Base-by-base conservation (phyloP, 768 basidiomycete species). In the Leucocoprinus sp. region DNA sequence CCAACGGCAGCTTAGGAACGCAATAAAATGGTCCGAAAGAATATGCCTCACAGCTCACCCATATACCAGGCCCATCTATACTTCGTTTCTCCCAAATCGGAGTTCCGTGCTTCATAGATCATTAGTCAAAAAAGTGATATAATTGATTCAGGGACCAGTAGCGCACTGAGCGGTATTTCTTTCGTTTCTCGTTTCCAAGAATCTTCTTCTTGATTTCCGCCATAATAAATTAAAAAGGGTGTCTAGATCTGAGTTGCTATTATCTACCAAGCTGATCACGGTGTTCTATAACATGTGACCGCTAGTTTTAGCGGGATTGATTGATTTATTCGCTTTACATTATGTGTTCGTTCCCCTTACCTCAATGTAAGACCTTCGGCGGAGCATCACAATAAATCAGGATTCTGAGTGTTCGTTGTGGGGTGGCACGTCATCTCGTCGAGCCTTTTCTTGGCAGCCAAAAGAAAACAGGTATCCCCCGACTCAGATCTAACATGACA, bases 11-110 rank as follows among this genome's bases (percentile, higher is more conserved):
- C 21, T 37, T 35, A 28, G 12, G 9, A 38, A 19, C 3, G 31
- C 15, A 38, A n/a, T n/a, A n/a, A n/a, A n/a, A n/a, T n/a, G n/a
- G n/a, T n/a, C n/a, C n/a, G n/a, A 40, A 28, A 33, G 18, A 26
- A 40, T 21, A 21, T 27, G 33, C 58, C 71, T 55, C 56, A 70
- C 86, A 91, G 55, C 81, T 88, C 8, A 78, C 84, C 88, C 89
- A 92, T 15, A 92, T 65, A 14, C 89, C 88, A 15, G 89, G 89
- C 7, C 89, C 89, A 49, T 85, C 83, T 47, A 90, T 74, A 19
- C 67, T 61, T 34, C 74, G 65, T 60, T 78, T 85, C 17, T 64
- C 71, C 80, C 81, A 82, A 22, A 80, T 71, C 14, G 79, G 72
- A 2, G 76, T 76, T 4, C 83, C 83, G 54, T 84, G 81, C 83